Conservation (phyloP, 2,329 filamentous ascomycete genomes). For the Fusarium mangiferae region DNA sequence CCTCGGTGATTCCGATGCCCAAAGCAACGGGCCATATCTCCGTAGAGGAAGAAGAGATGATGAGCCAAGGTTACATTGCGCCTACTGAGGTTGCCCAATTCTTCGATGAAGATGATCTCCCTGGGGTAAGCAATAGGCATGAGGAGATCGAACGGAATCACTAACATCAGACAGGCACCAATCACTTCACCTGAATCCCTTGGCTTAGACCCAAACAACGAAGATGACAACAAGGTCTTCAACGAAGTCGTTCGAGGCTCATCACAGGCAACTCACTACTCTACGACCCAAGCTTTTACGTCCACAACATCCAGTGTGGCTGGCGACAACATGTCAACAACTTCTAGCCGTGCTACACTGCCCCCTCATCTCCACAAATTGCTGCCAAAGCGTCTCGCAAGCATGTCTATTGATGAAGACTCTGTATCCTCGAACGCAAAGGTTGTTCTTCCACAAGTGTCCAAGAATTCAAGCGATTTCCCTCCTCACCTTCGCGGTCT, state of each 20-base stretch:
- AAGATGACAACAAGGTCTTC: background rate
- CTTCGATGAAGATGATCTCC: constrained; percentile 36
- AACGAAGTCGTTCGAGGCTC: background rate
- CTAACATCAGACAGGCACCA: constrained; percentile 42
- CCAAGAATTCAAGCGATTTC: background rate
- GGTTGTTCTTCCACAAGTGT: background rate
- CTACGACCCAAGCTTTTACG: background rate
- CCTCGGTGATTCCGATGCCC: constrained; percentile 43
- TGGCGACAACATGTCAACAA: constrained; percentile 11
- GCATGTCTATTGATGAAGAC: background rate
- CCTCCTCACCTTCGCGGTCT: constrained; percentile 14
- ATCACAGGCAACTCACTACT: background rate
- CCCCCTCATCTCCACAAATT: constrained; percentile 8
- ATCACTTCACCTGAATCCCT: constrained; percentile 39
- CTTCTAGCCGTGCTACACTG: background rate
- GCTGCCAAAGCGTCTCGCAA: background rate
- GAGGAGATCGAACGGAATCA: background rate
- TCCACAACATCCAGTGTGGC: constrained; percentile 23
- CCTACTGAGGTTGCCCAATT: constrained; percentile 40
- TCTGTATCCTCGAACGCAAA: background rate
- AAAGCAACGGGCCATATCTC: constrained; percentile 50
- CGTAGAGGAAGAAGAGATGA: constrained; percentile 42
- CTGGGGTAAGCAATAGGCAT: constrained; percentile 22
- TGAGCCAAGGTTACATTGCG: constrained; percentile 8
- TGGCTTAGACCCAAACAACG: constrained; percentile 26